Evolutionary conservation across 2,329 filamentous ascomycete species (phyloP), one percentile per base, ranked within the genome.

Genomic region (Geosmithia putterillii): DNA sequence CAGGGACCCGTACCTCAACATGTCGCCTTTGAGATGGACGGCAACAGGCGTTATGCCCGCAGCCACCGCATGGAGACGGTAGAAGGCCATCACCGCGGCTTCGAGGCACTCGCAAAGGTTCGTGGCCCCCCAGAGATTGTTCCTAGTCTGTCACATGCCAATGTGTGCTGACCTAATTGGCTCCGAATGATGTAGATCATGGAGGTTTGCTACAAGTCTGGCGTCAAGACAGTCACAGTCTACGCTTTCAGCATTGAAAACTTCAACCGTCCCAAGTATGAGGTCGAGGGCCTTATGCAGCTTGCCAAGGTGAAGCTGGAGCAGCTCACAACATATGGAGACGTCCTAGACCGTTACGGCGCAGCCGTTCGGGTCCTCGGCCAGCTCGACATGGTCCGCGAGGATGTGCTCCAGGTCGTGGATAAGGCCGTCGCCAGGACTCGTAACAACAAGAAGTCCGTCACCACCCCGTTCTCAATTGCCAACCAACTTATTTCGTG

Each of bases 221-320:
- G 92, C 44, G 90, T 98, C 49, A 90, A 92, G 61, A 87, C 94
- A 8, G 90, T 98, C 35, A 96, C 92, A 4, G 88, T 98, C 49
- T 98, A 96, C 61, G 92, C 92, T 15, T 98, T 98, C 66, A 95
- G 87, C 58, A 95, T 98, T 56, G 92, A 98, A 65, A 98, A 98
- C 67, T 98, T 95, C 70, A 95, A 96, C 61, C 81, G 92, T 6
- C 90, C 88, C 19, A 89, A 92, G 63, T 92, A 94, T 63, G 92
- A 98, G 62, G 92, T 98, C 8, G 88, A 95, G 57, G 89, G 87
- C 23, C 69, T 98, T 48, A 98, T 98, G 92, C 84, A 94, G 58
- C 87, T 98, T 73, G 90, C 90, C 47, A 95, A 95, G 68, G 79
- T 92, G 55, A 96, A 96, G 66, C 73, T 98, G 21, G 79, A 84